phyloP scores from a whole-genome alignment of 2,329 filamentous ascomycete species.

The Alternaria angustiovoidea region DNA sequence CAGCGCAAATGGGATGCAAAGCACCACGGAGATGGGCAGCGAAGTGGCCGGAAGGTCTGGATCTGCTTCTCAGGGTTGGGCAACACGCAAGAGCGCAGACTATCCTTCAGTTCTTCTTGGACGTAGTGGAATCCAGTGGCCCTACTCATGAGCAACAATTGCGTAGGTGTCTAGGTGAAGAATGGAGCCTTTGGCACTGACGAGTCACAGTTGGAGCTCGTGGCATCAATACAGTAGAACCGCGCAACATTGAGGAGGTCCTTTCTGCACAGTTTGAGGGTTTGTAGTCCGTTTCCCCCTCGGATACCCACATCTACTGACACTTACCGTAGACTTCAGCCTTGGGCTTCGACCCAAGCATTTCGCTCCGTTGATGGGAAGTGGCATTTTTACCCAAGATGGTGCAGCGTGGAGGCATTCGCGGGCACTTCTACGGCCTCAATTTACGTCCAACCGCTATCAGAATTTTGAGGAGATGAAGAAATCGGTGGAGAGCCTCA shows the following conservation, averaged over 20 bases:
- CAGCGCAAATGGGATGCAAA: constrained; percentile 8
- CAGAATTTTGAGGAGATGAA: constrained; percentile 44
- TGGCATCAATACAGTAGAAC: constrained; percentile 23
- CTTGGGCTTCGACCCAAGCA: constrained; percentile 12
- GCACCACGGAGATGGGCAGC: constrained; percentile 11
- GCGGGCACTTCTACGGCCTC: constrained; percentile 42
- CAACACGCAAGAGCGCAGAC: constrained; percentile 8
- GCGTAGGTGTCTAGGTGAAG: not conserved
- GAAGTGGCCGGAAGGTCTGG: constrained; percentile 22
- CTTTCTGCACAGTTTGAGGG: constrained; percentile 25
- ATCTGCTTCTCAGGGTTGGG: constrained; percentile 22
- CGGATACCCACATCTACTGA: not conserved
- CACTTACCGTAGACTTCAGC: constrained; percentile 7
- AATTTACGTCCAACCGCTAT: constrained; percentile 45
- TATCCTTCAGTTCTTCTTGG: constrained; percentile 37
- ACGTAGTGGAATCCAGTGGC: constrained; percentile 41
- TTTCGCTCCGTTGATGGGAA: constrained; percentile 22
- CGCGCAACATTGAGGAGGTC: constrained; percentile 27
- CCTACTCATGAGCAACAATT: constrained; percentile 19
- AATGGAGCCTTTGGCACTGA: not conserved
- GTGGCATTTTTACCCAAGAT: constrained; percentile 30
- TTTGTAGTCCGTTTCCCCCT: not conserved
- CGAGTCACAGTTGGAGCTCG: constrained; percentile 9
- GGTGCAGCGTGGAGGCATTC: constrained; percentile 39
- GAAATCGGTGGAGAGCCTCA: constrained; percentile 28